A percentile compares a stretch with the other conserved stretches of the same genome.
These are phyloP conservation scores for Botrytis aclada DNA, from an alignment of 2,329 filamentous ascomycete genomes.

Conservation along the genomic window DNA sequence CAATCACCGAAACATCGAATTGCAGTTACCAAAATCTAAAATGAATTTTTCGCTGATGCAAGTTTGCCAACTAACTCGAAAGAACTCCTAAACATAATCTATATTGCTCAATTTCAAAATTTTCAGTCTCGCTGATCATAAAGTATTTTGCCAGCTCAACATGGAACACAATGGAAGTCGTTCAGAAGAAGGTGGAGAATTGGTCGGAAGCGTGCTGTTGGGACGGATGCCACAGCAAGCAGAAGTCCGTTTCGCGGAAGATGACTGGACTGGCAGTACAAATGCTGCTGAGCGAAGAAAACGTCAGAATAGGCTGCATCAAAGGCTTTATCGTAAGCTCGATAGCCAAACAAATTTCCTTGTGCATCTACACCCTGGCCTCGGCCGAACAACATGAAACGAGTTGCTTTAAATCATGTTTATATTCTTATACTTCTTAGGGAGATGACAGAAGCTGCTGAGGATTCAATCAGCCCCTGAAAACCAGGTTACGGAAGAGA, in stretches of 20 bases:
- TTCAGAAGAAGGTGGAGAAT: background rate
- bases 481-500: background rate
- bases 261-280: background rate
- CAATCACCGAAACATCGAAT: background rate
- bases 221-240: background rate
- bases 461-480: background rate
- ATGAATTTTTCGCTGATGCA: background rate
- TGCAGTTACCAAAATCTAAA: background rate
- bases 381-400: background rate
- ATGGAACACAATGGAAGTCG: background rate
- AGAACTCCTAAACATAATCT: background rate
- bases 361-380: background rate
- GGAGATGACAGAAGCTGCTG: background rate
- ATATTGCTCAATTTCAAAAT: background rate
- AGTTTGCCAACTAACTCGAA: background rate
- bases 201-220: background rate
- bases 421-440: background rate
- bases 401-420: background rate
- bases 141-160: background rate
- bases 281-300: background rate
- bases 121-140: background rate
- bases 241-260: background rate
- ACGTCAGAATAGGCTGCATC: background rate
- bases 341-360: background rate
- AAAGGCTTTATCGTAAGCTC: background rate